Conservation (phyloP, 2,329 filamentous ascomycete genomes). For the Trichoderma sp. region DNA sequence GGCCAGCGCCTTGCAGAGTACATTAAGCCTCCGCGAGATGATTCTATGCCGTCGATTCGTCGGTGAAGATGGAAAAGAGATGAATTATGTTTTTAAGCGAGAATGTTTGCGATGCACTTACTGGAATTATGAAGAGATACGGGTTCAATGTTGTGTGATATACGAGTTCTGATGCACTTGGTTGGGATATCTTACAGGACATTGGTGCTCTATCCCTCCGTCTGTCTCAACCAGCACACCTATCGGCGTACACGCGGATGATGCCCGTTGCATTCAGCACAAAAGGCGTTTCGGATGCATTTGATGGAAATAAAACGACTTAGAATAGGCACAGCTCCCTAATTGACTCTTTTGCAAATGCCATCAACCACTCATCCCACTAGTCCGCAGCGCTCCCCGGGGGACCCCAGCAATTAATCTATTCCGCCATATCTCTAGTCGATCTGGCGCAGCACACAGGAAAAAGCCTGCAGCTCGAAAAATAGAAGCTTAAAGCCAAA, state of each 20-base stretch:
- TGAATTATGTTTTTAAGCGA: neutral
- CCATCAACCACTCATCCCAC: neutral
- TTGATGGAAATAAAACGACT: neutral
- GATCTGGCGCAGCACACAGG: neutral
- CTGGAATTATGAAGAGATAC: neutral
- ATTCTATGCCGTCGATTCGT: neutral
- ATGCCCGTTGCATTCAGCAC: neutral
- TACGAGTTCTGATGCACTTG: neutral
- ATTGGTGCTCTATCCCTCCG: neutral
- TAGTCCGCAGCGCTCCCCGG: too few relatives aligned
- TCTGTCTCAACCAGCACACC: neutral
- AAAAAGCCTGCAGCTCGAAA: neutral
- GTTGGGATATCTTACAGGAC: neutral
- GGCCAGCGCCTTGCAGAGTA: constrained; percentile 20
- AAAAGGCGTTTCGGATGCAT: neutral
- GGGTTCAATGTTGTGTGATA: neutral
- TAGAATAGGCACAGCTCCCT: neutral
- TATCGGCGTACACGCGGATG: neutral
- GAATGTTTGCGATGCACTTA: neutral
- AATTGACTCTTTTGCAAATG: neutral
- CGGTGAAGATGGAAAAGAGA: neutral
- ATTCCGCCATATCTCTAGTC: neutral
- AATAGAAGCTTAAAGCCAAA: neutral
- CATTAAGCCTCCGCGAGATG: constrained; percentile 17
- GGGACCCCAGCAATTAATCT: neutral